These are phyloP conservation scores for Xanthoconium stramineum DNA, from an alignment of 768 basidiomycete species.

Conservation along the genomic window DNA sequence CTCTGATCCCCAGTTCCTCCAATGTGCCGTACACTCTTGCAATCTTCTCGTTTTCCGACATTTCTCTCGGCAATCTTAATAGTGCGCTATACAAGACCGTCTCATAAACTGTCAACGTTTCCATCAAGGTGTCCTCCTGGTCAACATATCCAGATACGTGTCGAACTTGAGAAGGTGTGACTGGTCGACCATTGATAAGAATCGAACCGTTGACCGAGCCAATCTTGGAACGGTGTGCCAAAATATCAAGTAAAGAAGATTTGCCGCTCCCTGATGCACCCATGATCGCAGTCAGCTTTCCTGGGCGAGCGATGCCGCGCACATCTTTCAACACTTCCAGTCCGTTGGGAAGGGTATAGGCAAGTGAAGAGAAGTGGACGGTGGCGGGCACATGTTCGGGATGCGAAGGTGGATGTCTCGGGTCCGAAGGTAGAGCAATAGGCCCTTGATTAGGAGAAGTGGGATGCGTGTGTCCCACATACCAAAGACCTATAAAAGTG, in stretches of 20 bases:
- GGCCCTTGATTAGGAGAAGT: slow-evolving; percentile 44
- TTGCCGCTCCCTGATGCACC: slow-evolving; percentile 97
- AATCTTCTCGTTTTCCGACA: slow-evolving; percentile 95
- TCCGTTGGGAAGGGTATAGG: slow-evolving; percentile 65
- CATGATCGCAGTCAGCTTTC: slow-evolving; percentile 94
- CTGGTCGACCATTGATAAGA: slow-evolving; percentile 82
- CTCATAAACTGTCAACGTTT: slow-evolving; percentile 96
- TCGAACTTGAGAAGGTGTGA: slow-evolving; percentile 72
- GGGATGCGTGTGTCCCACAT: slow-evolving; percentile 68
- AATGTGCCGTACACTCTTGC: slow-evolving; percentile 92
- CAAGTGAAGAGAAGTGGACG: slow-evolving; percentile 84
- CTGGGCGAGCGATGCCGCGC: slow-evolving; percentile 80
- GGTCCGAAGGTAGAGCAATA: slow-evolving; percentile 90
- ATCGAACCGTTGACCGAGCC: slow-evolving; percentile 71
- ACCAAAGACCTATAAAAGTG: slow-evolving; percentile 71
- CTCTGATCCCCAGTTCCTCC: slow-evolving; percentile 91
- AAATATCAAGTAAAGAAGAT: slow-evolving; percentile 93
- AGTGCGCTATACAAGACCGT: slow-evolving; percentile 93
- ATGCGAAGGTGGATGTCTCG: slow-evolving; percentile 47
- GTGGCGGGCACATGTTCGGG: slow-evolving; percentile 91
- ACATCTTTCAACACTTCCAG: slow-evolving; percentile 76
- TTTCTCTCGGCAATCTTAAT: slow-evolving; percentile 86
- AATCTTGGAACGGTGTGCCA: slow-evolving; percentile 86
- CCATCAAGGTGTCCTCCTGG: slow-evolving; percentile 97
- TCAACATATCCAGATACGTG: slow-evolving; percentile 93